Evolutionary conservation across 1,284 basidiomycete genomes (phyloP).

Genomic region (Sphaerobolus stellatus): DNA sequence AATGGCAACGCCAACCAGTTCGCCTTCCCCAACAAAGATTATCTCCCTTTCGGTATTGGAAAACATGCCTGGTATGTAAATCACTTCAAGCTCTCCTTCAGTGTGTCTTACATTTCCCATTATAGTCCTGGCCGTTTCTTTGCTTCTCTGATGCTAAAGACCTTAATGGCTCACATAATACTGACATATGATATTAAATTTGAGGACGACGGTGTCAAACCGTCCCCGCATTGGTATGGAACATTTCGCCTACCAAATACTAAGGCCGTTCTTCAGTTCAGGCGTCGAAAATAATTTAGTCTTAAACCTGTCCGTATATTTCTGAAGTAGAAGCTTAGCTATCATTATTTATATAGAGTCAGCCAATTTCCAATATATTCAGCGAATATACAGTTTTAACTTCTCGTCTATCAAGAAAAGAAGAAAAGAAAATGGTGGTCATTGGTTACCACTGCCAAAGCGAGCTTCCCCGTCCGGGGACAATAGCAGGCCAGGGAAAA

Average conservation of each 20-base stretch:
- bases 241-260: conserved; percentile 11
- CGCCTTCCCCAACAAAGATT: not conserved
- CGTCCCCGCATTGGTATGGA: conserved; percentile 11
- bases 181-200: conserved; percentile 25
- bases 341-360: too few species aligned
- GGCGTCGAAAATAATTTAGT: too few species aligned
- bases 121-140: conserved; percentile 30
- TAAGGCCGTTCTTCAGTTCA: conserved; percentile 17
- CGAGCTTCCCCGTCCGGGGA: too few species aligned
- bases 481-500: too few species aligned
- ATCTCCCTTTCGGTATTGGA: not conserved
- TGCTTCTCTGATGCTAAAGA: conserved; percentile 25
- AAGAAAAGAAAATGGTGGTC: too few species aligned
- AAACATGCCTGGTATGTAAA: not conserved
- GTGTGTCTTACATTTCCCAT: not conserved
- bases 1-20: conserved; percentile 9
- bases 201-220: conserved; percentile 14
- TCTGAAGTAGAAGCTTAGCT: too few species aligned
- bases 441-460: too few species aligned
- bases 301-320: too few species aligned
- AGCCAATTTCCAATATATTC: too few species aligned
- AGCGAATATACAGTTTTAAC: too few species aligned
- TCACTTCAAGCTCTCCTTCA: not conserved
- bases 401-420: too few species aligned
- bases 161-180: conserved; percentile 25